Conservation (phyloP, 2,329 filamentous ascomycete genomes). For the Clonostachys solani region DNA sequence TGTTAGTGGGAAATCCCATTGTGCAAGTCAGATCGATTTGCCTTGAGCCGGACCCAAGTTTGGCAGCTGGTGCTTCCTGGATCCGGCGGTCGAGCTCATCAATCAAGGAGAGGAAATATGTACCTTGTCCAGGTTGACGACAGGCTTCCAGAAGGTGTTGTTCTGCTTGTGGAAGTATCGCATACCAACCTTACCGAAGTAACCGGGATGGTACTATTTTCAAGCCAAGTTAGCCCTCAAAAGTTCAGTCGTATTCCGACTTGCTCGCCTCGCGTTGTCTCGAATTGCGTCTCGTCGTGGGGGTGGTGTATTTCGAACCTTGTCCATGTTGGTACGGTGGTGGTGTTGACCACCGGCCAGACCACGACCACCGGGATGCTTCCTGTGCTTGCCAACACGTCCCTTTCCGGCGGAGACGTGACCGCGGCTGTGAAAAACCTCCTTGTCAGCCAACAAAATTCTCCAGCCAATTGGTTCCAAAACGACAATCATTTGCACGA, state of each 20-base stretch:
- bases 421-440: slow-evolving; percentile 64
- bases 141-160: slow-evolving; percentile 97
- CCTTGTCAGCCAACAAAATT: background rate
- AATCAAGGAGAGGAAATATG: slow-evolving; percentile 11
- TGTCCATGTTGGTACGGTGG: slow-evolving; percentile 55
- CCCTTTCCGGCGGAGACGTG: slow-evolving; percentile 98
- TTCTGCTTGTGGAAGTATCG: slow-evolving; percentile 94
- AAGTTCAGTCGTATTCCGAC: background rate
- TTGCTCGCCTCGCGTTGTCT: slow-evolving; percentile 3
- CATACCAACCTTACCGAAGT: slow-evolving; percentile 98
- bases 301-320: slow-evolving; percentile 59
- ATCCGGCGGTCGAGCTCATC: slow-evolving; percentile 1
- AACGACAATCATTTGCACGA: too few relatives aligned
- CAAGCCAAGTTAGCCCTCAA: background rate
- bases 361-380: slow-evolving; percentile 80
- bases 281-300: slow-evolving; percentile 6
- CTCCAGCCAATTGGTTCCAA: too few relatives aligned
- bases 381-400: slow-evolving; percentile 98
- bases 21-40: background rate
- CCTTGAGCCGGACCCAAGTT: background rate
- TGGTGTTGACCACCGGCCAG: slow-evolving; percentile 99
- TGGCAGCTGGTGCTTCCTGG: background rate
- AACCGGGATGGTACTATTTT: slow-evolving; percentile 87
- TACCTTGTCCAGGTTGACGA: slow-evolving; percentile 99
- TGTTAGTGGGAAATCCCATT: slow-evolving; percentile 16